Evolutionary conservation across 108 stramenopile species (phyloP).

Genomic region (Nitzschia sp.): DNA sequence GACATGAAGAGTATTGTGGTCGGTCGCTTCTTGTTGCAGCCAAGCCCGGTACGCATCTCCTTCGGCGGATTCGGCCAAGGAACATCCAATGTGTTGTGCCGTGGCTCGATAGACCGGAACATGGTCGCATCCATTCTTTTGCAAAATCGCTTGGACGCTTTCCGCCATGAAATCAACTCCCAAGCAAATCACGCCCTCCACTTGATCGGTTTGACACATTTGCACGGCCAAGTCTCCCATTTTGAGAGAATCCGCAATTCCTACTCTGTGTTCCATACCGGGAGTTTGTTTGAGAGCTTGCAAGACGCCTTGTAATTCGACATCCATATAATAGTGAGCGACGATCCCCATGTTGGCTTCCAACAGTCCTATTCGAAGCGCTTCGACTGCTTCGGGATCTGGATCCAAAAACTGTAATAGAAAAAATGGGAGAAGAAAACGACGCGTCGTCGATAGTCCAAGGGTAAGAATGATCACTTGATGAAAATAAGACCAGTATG

Average conservation of each 20-base stretch:
- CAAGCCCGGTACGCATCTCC: conserved; percentile 78
- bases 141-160: conserved; percentile 82
- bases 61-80: conserved; percentile 91
- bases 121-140: conserved; percentile 64
- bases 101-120: conserved; percentile 89
- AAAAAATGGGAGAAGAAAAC: not conserved
- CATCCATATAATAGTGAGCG: conserved; percentile 98
- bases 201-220: conserved; percentile 69
- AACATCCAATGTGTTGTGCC: conserved; percentile 78
- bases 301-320: conserved; percentile 92
- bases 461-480: not conserved
- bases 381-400: conserved; percentile 60
- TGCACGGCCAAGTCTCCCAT: conserved; percentile 94
- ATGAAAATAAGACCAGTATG: not conserved
- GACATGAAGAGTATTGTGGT: conserved; percentile 76
- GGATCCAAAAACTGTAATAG: conserved; percentile 69
- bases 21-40: conserved; percentile 44
- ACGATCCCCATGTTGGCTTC: conserved; percentile 85
- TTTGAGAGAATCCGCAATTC: conserved; percentile 90
- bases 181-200: conserved; percentile 71
- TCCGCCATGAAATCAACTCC: conserved; percentile 98
- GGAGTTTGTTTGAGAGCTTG: conserved; percentile 53
- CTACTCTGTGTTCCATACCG: conserved; percentile 48
- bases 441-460: not conserved
- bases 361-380: conserved; percentile 51